Percentiles rank a stretch among this genome's conserved stretches.
Conservation (phyloP, 1,284 basidiomycete species). For the Bjerkandera adusta region DNA sequence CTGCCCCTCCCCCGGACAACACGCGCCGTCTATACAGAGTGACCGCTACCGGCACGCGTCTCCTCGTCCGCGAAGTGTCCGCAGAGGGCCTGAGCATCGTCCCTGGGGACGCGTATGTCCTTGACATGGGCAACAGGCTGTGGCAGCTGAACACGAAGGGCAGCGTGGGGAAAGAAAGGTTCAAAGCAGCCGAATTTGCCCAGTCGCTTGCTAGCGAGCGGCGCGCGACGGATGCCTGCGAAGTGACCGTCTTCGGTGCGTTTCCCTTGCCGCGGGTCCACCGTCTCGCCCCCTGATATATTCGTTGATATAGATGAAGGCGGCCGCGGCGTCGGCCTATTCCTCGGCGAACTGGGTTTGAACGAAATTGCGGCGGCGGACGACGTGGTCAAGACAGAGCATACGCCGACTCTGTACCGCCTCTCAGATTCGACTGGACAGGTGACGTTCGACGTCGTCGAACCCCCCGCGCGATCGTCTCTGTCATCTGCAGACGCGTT, state of each 20-base stretch:
- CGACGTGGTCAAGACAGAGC: background rate
- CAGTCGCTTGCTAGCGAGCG: slow-evolving; percentile 43
- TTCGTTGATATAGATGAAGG: slow-evolving; percentile 43
- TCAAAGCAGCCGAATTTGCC: slow-evolving; percentile 59
- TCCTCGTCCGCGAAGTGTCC: slow-evolving; percentile 49
- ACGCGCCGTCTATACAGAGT: slow-evolving; percentile 48
- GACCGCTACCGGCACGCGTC: slow-evolving; percentile 29
- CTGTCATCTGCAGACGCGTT: slow-evolving; percentile 48
- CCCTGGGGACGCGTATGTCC: slow-evolving; percentile 54
- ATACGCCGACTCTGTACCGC: slow-evolving; percentile 38
- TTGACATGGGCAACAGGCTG: slow-evolving; percentile 51
- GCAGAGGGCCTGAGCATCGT: slow-evolving; percentile 43
- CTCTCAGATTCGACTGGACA: slow-evolving; percentile 46
- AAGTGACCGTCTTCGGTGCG: slow-evolving; percentile 53
- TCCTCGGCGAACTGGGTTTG: slow-evolving; percentile 44
- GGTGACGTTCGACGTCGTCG: slow-evolving; percentile 37
- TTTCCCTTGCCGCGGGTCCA: slow-evolving; percentile 7
- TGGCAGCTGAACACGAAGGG: slow-evolving; percentile 54
- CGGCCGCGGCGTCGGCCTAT: slow-evolving; percentile 40
- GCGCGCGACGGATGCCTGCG: slow-evolving; percentile 33
- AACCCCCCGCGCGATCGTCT: slow-evolving; percentile 29
- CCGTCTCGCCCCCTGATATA: background rate
- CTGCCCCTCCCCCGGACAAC: slow-evolving; percentile 41
- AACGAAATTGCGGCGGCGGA: slow-evolving; percentile 21
- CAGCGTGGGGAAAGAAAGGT: slow-evolving; percentile 53